A percentile compares a stretch with the other conserved stretches of the same genome.
phyloP scores from a whole-genome alignment of 2,329 filamentous ascomycete species.

The Talaromyces sp. region DNA sequence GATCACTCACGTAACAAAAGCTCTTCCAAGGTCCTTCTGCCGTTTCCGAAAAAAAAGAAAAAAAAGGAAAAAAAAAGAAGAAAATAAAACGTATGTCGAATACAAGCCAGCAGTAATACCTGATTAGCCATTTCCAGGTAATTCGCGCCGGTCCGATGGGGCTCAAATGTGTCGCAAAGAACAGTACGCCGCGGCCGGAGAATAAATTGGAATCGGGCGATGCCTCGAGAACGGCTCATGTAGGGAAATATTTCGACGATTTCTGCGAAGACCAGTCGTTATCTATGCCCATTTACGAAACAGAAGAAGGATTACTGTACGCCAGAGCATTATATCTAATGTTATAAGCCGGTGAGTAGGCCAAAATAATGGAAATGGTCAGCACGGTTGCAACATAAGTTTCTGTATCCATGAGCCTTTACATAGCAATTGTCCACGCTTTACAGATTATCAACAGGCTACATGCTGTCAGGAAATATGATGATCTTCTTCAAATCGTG shows the following conservation, averaged over 20 bases:
- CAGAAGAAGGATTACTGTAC: not conserved
- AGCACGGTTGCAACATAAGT: constrained; percentile 39
- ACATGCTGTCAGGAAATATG: too few relatives aligned
- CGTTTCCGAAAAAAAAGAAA: constrained; percentile 41
- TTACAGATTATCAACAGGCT: too few relatives aligned
- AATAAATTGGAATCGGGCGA: constrained; percentile 54
- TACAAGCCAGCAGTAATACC: constrained; percentile 11
- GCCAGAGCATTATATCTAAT: constrained; percentile 65
- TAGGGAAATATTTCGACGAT: constrained; percentile 61
- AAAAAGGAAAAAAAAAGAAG: constrained; percentile 35
- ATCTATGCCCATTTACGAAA: too few relatives aligned
- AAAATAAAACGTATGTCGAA: constrained; percentile 40
- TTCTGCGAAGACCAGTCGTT: constrained; percentile 32
- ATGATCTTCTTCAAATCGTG: too few relatives aligned
- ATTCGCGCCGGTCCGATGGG: constrained; percentile 45
- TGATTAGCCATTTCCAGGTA: constrained; percentile 45
- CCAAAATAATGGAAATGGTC: constrained; percentile 58
- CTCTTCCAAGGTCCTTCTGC: constrained; percentile 44
- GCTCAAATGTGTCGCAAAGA: constrained; percentile 51
- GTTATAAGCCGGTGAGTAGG: constrained; percentile 60
- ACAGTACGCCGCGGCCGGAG: constrained; percentile 50
- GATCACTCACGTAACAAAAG: constrained; percentile 43
- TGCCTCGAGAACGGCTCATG: constrained; percentile 55
- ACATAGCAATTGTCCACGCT: constrained; percentile 42
- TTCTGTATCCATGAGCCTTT: constrained; percentile 31